These are phyloP conservation scores for Cajanus cajan DNA, from an alignment of 306 rosid genomes.

Conservation along the genomic window DNA sequence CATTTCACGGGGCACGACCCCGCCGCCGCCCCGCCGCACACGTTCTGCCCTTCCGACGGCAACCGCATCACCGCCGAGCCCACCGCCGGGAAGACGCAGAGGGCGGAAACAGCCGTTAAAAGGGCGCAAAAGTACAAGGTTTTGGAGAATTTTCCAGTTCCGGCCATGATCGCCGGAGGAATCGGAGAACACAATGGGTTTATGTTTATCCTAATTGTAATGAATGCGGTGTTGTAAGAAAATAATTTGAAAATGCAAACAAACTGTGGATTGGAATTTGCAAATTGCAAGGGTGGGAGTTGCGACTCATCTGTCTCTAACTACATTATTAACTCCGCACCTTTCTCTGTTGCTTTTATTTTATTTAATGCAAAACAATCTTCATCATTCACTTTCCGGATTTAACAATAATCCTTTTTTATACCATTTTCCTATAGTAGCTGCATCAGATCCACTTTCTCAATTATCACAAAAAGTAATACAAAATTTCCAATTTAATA, in stretches of 20 bases:
- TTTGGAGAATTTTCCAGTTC: conserved; percentile 24
- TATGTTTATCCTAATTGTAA: not conserved
- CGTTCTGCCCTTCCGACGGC: conserved; percentile 14
- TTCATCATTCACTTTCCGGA: not conserved
- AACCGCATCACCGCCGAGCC: conserved; percentile 21
- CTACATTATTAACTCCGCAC: not conserved
- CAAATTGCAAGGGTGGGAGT: not conserved
- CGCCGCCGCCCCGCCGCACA: conserved; percentile 41
- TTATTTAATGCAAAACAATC: not conserved
- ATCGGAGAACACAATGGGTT: not conserved
- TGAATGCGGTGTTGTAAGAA: no score
- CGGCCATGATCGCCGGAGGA: conserved; percentile 32
- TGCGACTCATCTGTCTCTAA: not conserved
- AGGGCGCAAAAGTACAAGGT: not conserved
- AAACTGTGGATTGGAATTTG: no score
- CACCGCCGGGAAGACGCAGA: conserved; percentile 34
- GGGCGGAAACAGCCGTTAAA: conserved; percentile 21
- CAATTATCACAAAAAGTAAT: not conserved
- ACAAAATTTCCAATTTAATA: not conserved
- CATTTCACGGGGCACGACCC: conserved; percentile 71
- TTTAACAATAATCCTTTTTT: not conserved
- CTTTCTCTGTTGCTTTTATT: not conserved
- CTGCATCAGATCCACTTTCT: not conserved
- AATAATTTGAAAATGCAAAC: no score
- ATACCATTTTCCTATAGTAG: not conserved